Evolutionary conservation across 2,329 filamentous ascomycete species (phyloP).

Genomic region (Cladophialophora carrionii): DNA sequence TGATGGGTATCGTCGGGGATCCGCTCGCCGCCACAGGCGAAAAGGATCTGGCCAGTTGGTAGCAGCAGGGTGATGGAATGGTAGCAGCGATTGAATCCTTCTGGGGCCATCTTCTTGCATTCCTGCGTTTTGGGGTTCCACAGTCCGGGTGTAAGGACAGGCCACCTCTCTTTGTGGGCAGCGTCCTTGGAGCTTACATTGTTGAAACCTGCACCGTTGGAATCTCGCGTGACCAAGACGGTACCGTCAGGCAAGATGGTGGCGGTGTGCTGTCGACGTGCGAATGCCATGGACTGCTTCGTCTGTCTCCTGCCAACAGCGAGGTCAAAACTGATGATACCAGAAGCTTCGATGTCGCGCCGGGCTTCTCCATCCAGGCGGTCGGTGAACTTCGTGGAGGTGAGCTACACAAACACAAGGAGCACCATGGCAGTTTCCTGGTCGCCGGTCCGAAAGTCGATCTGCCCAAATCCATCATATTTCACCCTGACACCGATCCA

Average conservation of each 20-base stretch:
- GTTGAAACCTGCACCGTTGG: not conserved
- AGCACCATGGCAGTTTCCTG: no score
- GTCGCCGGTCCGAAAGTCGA: no score
- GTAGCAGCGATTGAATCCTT: conserved; percentile 1
- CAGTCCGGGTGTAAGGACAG: not conserved
- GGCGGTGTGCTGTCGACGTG: not conserved
- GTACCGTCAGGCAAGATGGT: conserved; percentile 4
- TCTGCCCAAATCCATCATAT: no score
- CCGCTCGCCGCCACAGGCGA: not conserved
- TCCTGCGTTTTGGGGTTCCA: not conserved
- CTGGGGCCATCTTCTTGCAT: not conserved
- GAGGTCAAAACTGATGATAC: no score
- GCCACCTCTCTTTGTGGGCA: not conserved
- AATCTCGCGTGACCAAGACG: not conserved
- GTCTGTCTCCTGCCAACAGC: not conserved
- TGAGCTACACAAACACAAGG: no score
- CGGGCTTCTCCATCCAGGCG: no score
- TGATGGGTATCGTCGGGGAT: not conserved
- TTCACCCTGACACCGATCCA: no score
- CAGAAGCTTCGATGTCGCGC: no score
- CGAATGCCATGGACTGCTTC: not conserved
- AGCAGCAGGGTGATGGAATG: conserved; percentile 3
- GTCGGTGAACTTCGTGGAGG: no score
- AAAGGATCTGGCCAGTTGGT: not conserved
- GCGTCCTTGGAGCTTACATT: not conserved